These are phyloP conservation scores for Neocallimastix lanati DNA, from an alignment of 192 early-diverging fungal genomes.

Conservation along the genomic window DNA sequence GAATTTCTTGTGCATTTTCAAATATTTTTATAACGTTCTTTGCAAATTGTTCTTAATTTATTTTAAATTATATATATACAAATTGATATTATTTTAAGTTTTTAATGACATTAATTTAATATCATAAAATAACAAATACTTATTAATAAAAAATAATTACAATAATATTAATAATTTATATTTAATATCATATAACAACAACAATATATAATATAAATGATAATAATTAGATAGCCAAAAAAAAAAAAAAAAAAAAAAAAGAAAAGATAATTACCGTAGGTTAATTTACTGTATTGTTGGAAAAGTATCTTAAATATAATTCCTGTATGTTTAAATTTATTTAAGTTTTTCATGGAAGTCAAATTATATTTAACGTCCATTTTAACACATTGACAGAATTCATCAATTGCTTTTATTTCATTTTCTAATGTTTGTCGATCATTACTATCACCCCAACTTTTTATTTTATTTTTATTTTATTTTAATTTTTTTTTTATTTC, in stretches of 20 bases:
- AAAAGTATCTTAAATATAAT: background rate
- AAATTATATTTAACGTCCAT: background rate
- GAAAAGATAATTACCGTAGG: background rate
- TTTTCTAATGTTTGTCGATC: background rate
- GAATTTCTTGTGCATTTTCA: constrained; percentile 27
- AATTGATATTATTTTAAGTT: no score
- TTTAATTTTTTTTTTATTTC: no score
- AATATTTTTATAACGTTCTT: constrained; percentile 9
- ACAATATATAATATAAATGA: no score
- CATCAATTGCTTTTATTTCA: background rate
- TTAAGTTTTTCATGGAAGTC: background rate
- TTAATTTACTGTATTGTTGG: background rate
- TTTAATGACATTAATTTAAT: no score
- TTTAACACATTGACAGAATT: background rate
- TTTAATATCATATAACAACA: no score
- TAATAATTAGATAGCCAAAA: no score
- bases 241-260: background rate
- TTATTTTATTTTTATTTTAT: no score
- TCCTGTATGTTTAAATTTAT: background rate
- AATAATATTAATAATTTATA: no score
- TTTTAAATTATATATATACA: no score
- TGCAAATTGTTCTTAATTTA: constrained; percentile 4
- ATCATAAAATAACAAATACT: no score
- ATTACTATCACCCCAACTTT: background rate
- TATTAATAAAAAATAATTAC: no score